A percentile compares a stretch with the other conserved stretches of the same genome.
These are phyloP conservation scores for Sclerotinia nivalis DNA, from an alignment of 2,329 filamentous ascomycete species.

Conservation along the genomic window DNA sequence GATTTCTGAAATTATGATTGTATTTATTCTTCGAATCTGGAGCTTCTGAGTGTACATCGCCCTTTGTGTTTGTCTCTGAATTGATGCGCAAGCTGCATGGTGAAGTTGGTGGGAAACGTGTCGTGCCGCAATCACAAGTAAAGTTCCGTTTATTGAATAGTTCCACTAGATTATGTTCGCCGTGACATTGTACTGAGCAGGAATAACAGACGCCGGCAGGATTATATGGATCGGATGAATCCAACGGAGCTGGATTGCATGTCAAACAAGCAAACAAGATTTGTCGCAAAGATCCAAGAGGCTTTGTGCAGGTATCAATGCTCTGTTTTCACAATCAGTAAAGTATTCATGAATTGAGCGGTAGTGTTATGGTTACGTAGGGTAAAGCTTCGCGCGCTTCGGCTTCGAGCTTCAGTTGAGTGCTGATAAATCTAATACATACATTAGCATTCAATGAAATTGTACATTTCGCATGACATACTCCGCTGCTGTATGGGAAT, in stretches of 20 bases:
- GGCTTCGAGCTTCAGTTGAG: slow-evolving; percentile 86
- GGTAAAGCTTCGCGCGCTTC: slow-evolving; percentile 94
- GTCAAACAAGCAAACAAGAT: slow-evolving; percentile 90
- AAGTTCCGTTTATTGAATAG: slow-evolving; percentile 96
- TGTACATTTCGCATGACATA: slow-evolving; percentile 28
- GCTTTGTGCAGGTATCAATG: slow-evolving; percentile 89
- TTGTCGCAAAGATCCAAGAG: slow-evolving; percentile 85
- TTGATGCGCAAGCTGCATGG: slow-evolving; percentile 78
- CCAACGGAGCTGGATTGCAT: slow-evolving; percentile 77
- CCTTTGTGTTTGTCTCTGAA: slow-evolving; percentile 70
- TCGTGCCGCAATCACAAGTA: slow-evolving; percentile 93
- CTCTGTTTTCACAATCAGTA: slow-evolving; percentile 56
- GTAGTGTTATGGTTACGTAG: slow-evolving; percentile 62
- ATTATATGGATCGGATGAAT: slow-evolving; percentile 61
- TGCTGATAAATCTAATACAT: slow-evolving; percentile 72
- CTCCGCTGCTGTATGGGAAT: slow-evolving; percentile 54
- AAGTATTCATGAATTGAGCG: neutral
- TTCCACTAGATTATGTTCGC: slow-evolving; percentile 91
- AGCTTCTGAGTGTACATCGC: slow-evolving; percentile 73
- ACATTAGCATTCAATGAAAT: neutral
- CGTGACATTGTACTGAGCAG: slow-evolving; percentile 95
- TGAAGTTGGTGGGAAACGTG: slow-evolving; percentile 64
- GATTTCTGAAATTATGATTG: slow-evolving; percentile 93
- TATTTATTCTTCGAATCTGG: slow-evolving; percentile 77
- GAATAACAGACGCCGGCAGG: slow-evolving; percentile 91